Base-by-base conservation (phyloP, 2,329 filamentous ascomycete genomes). In the Coniochaeta prunicola region DNA sequence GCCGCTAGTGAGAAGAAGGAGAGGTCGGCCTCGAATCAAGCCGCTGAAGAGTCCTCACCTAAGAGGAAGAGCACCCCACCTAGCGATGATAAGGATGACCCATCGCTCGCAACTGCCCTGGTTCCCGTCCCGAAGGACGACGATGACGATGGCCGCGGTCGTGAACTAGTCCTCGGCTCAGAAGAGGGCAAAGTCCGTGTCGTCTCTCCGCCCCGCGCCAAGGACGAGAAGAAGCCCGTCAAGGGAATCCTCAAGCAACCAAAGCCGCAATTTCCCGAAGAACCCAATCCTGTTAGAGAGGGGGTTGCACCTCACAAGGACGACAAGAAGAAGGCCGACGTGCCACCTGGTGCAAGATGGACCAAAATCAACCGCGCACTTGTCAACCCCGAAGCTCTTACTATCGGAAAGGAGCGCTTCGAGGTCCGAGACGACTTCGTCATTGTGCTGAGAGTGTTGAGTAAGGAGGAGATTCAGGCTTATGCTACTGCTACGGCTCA, bases 271-370 rank as follows among this genome's bases (percentile, higher is more conserved):
- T 97, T 97, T 67, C 93, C 93, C 0, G 92, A 97, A 68, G 89
- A 96, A 62, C 84, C 85, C 0, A 88, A 92, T 64, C 88, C 91
- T 0, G 81, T 96, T 36, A 84, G 92, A 21, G 93, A 97, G 71
- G 93, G 92, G 17, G 93, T 96, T 7, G 92, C 92, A 1, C 92
- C 92, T n/a, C 84, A 96, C 69, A 96, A 96, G 74, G 91, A 96
- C 69, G 87, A 90, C 55, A 86, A 88, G 71, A 86, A 79, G 53
- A 85, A 83, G 67, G 85, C 87, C 62, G 88, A 90, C 40, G 90
- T 91, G 33, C 89, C 89, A 0, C 75, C 86, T 0, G 90, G 89
- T 59, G 92, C 92, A 34, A 84, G 91, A 58, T 97, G 92, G 92
- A 97, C 92, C 53, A 96, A 94, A 76, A 92, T 97, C 69, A 90